phyloP scores from a whole-genome alignment of 768 basidiomycete species.

The Boletus pseudo-olivaceus region DNA sequence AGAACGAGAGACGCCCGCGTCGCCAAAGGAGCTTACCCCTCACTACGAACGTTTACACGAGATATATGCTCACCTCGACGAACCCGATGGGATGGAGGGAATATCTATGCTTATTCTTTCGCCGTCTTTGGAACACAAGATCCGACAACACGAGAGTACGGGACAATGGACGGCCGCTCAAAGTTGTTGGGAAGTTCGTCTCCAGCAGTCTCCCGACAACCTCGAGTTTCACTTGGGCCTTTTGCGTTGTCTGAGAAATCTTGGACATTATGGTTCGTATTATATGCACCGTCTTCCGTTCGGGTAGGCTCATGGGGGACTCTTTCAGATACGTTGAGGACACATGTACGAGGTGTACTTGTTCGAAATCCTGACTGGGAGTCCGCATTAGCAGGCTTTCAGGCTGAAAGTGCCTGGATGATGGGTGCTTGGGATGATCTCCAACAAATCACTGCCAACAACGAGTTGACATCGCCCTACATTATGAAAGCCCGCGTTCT shows the following conservation, averaged over 20 bases:
- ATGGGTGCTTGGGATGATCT: conserved; percentile 92
- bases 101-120: conserved; percentile 84
- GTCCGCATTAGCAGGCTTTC: conserved; percentile 69
- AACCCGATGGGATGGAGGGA: conserved; percentile 99
- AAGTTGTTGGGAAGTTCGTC: conserved; percentile 96
- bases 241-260: conserved; percentile 83
- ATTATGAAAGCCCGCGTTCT: conserved; percentile 77
- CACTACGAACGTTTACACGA: conserved; percentile 90
- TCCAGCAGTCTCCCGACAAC: conserved; percentile 89
- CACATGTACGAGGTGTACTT: conserved; percentile 89
- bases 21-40: conserved; percentile 40
- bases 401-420: conserved; percentile 95
- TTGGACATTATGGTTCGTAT: conserved; percentile 91
- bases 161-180: conserved; percentile 98
- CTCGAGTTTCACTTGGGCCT: conserved; percentile 87
- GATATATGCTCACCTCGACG: conserved; percentile 93
- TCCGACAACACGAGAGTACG: conserved; percentile 95
- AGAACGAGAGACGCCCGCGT: conserved; percentile 36
- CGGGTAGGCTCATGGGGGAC: neutral
- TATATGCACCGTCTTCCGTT: neutral
- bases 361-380: conserved; percentile 86
- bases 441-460: conserved; percentile 49
- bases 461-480: conserved; percentile 52
- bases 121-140: conserved; percentile 92
- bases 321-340: conserved; percentile 82